These are phyloP conservation scores for Arthrobotrys megalospora DNA, from an alignment of 2,329 filamentous ascomycete species.

Conservation along the genomic window DNA sequence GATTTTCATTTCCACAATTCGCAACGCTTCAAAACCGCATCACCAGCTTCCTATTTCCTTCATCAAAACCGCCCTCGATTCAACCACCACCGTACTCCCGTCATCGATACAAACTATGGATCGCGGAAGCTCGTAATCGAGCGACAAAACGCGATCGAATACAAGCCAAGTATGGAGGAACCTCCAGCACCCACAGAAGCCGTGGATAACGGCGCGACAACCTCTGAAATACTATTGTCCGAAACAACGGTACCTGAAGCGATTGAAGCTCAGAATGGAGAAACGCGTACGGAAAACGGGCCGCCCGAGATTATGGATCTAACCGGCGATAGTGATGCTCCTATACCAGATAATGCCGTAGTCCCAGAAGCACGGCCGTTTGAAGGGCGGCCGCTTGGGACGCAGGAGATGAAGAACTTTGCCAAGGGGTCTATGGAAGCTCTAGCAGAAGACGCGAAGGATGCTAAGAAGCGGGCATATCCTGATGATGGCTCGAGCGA, in stretches of 20 bases:
- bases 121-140: background rate
- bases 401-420: constrained; percentile 36
- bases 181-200: constrained; percentile 12
- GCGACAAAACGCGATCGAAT: background rate
- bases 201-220: constrained; percentile 21
- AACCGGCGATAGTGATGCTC: constrained; percentile 12
- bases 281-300: constrained; percentile 1
- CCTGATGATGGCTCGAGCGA: constrained; percentile 46
- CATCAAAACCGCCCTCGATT: background rate
- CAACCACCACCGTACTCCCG: background rate
- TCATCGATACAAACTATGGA: constrained; percentile 1
- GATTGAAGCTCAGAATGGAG: background rate
- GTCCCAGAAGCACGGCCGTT: background rate
- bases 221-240: background rate
- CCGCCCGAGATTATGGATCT: constrained; percentile 36
- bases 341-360: background rate
- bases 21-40: background rate
- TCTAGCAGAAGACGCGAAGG: constrained; percentile 24
- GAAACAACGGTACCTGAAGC: background rate
- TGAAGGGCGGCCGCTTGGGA: constrained; percentile 20
- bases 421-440: constrained; percentile 17
- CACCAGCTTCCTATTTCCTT: background rate
- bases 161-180: constrained; percentile 15
- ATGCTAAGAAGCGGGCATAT: background rate
- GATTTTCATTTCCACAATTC: constrained; percentile 7